Percentiles rank a stretch among this genome's conserved stretches.
Conservation (phyloP, 768 basidiomycete genomes). For the Antrodiella citrinella region DNA sequence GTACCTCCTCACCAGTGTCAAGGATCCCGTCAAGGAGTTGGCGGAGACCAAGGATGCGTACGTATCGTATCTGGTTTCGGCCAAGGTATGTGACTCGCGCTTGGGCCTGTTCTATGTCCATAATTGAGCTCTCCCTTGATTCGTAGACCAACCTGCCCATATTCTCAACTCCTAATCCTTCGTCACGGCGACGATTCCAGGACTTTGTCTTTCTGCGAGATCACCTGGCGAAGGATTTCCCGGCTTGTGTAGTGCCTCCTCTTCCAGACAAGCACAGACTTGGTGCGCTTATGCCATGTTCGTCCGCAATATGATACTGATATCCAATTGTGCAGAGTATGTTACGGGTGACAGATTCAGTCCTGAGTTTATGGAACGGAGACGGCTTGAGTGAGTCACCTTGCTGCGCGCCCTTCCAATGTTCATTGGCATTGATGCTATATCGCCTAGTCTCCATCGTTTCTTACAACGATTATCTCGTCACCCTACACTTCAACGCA, state of each 20-base stretch:
- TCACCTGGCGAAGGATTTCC: constrained; percentile 84
- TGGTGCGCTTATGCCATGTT: constrained; percentile 45
- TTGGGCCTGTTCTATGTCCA: background rate
- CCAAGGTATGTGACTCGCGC: constrained; percentile 50
- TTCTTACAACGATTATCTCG: constrained; percentile 87
- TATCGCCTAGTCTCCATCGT: constrained; percentile 75
- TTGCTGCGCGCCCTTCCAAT: constrained; percentile 1
- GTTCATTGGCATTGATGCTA: too few relatives aligned
- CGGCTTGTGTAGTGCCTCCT: constrained; percentile 95
- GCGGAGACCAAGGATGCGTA: constrained; percentile 97
- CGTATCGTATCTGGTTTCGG: constrained; percentile 87
- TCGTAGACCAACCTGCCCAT: constrained; percentile 81
- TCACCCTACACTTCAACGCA: constrained; percentile 90
- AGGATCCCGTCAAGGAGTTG: constrained; percentile 92
- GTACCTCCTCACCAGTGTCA: constrained; percentile 71
- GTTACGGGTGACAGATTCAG: constrained; percentile 97
- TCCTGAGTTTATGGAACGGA: constrained; percentile 92
- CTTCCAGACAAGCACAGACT: constrained; percentile 95
- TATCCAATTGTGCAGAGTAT: constrained; percentile 90
- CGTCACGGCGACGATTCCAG: constrained; percentile 83
- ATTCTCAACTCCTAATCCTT: constrained; percentile 69
- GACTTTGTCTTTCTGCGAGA: constrained; percentile 94
- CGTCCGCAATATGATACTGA: background rate
- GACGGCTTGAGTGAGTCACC: constrained; percentile 70
- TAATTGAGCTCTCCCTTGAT: constrained; percentile 2